Conservation (phyloP, 768 basidiomycete species). For the Agrocybe pediades region DNA sequence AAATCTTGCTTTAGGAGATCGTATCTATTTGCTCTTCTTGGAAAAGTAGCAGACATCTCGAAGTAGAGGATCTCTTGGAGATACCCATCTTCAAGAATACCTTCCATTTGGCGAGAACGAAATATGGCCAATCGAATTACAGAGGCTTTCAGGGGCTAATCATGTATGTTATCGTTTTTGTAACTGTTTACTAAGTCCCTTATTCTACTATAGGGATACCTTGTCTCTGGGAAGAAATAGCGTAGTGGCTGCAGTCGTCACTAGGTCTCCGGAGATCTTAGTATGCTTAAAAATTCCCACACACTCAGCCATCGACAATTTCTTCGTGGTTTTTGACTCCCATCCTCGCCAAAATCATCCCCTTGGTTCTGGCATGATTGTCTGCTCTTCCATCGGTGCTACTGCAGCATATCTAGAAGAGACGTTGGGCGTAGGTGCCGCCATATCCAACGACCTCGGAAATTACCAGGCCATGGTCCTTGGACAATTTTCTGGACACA, state of each 20-base stretch:
- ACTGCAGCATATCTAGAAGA: conserved; percentile 9
- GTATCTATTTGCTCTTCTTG: conserved; percentile 58
- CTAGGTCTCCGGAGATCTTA: conserved; percentile 7
- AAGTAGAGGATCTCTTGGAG: conserved; percentile 17
- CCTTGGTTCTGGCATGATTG: conserved; percentile 11
- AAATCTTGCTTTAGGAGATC: conserved; percentile 43
- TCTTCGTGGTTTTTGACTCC: conserved; percentile 15
- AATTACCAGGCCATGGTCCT: conserved; percentile 70
- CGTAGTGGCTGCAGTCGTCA: conserved; percentile 5
- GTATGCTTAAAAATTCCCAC: conserved; percentile 8
- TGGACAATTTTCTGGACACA: conserved; percentile 58
- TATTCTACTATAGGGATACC: neutral
- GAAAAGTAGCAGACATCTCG: conserved; percentile 35
- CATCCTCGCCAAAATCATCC: conserved; percentile 13
- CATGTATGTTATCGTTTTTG: neutral
- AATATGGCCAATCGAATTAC: neutral
- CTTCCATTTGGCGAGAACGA: neutral
- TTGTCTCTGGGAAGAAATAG: no score
- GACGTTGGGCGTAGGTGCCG: conserved; percentile 39
- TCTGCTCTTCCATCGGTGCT: conserved; percentile 9
- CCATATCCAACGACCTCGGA: conserved; percentile 41
- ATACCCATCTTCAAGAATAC: conserved; percentile 17
- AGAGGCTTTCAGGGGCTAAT: neutral
- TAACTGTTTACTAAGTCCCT: neutral
- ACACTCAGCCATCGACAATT: neutral